Evolutionary conservation across 1,284 basidiomycete genomes (phyloP), one percentile per base, ranked within the genome.

Genomic region (Malassezia caprae): DNA sequence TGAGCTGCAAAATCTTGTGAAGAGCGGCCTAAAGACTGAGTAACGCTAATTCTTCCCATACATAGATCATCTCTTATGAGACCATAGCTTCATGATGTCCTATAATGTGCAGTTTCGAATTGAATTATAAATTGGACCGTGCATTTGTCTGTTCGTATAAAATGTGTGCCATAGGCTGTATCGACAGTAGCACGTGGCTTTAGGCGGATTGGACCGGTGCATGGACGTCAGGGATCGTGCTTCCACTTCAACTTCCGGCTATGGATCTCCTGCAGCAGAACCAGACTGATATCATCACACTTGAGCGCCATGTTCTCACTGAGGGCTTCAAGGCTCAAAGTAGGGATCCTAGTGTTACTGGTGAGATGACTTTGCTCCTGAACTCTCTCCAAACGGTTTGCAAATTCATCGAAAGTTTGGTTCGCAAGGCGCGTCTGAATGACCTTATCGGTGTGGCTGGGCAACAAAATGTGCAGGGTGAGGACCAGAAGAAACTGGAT

Each of bases 401-500:
- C 72, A 82, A 82, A 77, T 96, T 96, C 80, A 98, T 99, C 75
- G 90, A 94, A 12, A 93, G 88, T 67, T 96, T 96, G 68, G 94
- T 96, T 63, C 85, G 94, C 66, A 90, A 90, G 78, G 93, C 94
- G 24, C 83, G 93, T 51, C 80, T 99, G 64, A 96, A 98, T 79
- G 98, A 99, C 77, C 82, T 99, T 86, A 86, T 98, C 67, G 94
- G 94, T 31, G 81, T 91, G 19, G 94, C 94, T 11, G 94, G 94
- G 19, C 88, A 91, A 72, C 87, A 86, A 43, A 99, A 98, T 75
- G 87, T 94, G 12, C 90, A 94, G 77, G 94, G 94, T 46, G 94
- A 98, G 76, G 94, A 96, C 76, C 94, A 99, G 80, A 99, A 99
- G 82, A 99, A 99, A 79, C 82, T 99, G 54, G 93, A 96, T 75